phyloP scores from a whole-genome alignment of 139 green algal genomes.

The Chlamydomonas sphaeroides region DNA sequence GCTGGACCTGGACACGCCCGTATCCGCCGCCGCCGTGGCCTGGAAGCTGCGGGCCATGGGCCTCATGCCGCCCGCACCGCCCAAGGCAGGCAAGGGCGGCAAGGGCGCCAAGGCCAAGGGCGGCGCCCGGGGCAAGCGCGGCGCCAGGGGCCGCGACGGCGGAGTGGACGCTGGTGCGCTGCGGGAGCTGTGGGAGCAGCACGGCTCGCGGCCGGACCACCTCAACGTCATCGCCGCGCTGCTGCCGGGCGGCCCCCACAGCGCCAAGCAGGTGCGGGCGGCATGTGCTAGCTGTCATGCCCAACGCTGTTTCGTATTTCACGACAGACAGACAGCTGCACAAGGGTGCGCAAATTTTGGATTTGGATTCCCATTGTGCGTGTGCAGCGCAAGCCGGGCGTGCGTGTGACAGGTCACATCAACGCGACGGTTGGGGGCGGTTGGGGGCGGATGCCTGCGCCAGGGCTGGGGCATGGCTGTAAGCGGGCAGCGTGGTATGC shows the following conservation, averaged over 20 bases:
- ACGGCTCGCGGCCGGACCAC: conserved; percentile 23
- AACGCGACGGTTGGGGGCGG: too few species aligned
- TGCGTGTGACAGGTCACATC: too few species aligned
- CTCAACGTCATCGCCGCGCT: conserved; percentile 59
- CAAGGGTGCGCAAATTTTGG: too few species aligned
- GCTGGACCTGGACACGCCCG: not conserved
- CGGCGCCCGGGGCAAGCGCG: not conserved
- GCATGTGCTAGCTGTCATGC: too few species aligned
- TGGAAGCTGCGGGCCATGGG: conserved; percentile 23
- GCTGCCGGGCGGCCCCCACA: conserved; percentile 46
- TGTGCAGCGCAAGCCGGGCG: too few species aligned
- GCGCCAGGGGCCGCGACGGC: not conserved
- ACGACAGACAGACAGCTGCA: too few species aligned
- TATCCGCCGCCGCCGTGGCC: not conserved
- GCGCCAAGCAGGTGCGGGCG: conserved; percentile 45
- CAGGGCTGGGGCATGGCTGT: too few species aligned
- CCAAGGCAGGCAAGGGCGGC: not conserved
- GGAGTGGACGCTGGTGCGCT: conserved; percentile 14
- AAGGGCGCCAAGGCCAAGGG: not conserved
- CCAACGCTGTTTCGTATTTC: too few species aligned
- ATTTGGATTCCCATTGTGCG: too few species aligned
- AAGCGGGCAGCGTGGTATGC: too few species aligned
- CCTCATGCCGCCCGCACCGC: conserved; percentile 6
- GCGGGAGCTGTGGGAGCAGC: conserved; percentile 32
- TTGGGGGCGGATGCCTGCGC: too few species aligned